Evolutionary conservation across 805 yeast species (phyloP).

Genomic region (Tetrapisispora arboricola): DNA sequence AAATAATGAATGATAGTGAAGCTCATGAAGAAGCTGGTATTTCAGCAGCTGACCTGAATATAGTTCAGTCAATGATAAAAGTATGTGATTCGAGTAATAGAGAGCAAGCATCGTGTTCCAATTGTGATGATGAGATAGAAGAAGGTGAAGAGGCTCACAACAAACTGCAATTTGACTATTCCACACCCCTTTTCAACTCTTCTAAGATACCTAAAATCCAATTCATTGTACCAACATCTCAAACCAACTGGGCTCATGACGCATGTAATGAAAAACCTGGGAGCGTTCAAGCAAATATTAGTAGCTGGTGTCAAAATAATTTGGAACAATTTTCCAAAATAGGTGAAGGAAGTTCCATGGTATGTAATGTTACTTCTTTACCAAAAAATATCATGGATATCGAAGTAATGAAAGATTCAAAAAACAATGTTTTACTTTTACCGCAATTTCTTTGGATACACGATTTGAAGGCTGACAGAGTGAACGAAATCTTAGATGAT

Average conservation of each 20-base stretch:
- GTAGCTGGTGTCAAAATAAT: conserved; percentile 30
- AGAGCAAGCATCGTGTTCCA: not conserved
- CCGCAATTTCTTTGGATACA: conserved; percentile 69
- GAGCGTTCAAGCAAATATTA: conserved; percentile 38
- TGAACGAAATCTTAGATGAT: conserved; percentile 34
- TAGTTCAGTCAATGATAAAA: not conserved
- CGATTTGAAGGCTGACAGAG: conserved; percentile 37
- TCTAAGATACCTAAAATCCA: conserved; percentile 64
- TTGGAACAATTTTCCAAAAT: conserved; percentile 23
- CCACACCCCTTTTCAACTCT: conserved; percentile 51
- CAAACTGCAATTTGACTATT: conserved; percentile 25
- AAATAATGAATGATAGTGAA: not conserved
- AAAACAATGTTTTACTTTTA: conserved; percentile 53
- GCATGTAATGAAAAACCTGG: conserved; percentile 39
- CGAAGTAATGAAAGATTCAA: conserved; percentile 33
- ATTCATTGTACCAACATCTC: conserved; percentile 73
- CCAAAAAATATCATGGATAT: conserved; percentile 38
- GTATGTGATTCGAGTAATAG: not conserved
- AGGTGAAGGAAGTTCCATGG: conserved; percentile 17
- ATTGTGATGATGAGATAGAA: conserved; percentile 3
- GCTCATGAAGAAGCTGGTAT: not conserved
- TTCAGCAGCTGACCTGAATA: not conserved
- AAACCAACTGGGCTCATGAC: conserved; percentile 74
- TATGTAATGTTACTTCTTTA: conserved; percentile 40
- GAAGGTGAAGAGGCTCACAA: conserved; percentile 15